Conservation (phyloP, 345 rosid genomes). For the Stellera chamaejasme region DNA sequence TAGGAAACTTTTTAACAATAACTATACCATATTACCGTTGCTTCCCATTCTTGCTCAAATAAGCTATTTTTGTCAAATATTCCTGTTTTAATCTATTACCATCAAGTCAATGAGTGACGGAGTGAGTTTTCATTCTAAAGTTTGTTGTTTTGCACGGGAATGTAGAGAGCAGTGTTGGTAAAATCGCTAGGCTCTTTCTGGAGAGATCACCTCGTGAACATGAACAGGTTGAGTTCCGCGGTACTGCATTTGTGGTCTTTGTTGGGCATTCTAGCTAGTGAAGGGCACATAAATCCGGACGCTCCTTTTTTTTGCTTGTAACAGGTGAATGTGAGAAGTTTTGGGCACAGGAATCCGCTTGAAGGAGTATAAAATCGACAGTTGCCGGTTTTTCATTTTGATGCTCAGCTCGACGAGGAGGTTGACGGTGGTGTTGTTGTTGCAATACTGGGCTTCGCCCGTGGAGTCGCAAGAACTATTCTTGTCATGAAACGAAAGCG, state of each 20-base stretch:
- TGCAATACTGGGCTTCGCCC: slow-evolving; percentile 80
- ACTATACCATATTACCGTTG: too few relatives aligned
- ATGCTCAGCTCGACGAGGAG: slow-evolving; percentile 93
- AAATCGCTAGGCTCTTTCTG: slow-evolving; percentile 83
- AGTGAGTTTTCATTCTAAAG: too few relatives aligned
- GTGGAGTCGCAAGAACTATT: slow-evolving; percentile 63
- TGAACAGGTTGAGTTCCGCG: slow-evolving; percentile 93
- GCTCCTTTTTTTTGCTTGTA: slow-evolving; percentile 10
- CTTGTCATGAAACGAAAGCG: slow-evolving; percentile 11
- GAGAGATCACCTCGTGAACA: slow-evolving; percentile 92
- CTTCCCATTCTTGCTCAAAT: too few relatives aligned
- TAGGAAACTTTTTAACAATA: too few relatives aligned
- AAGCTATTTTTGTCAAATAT: too few relatives aligned
- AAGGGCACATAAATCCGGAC: slow-evolving; percentile 16
- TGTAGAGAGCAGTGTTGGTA: slow-evolving; percentile 80
- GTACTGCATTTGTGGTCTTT: slow-evolving; percentile 27
- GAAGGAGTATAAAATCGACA: slow-evolving; percentile 97
- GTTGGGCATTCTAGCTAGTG: slow-evolving; percentile 1
- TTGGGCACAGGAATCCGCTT: slow-evolving; percentile 95
- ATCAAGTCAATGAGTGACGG: too few relatives aligned
- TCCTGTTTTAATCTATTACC: too few relatives aligned
- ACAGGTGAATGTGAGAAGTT: slow-evolving; percentile 90
- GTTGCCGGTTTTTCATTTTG: slow-evolving; percentile 89
- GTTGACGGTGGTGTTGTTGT: slow-evolving; percentile 67
- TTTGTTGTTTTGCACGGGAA: slow-evolving; percentile 8